These are phyloP conservation scores for Ochromonas danica DNA, from an alignment of 108 stramenopile species.

Conservation along the genomic window DNA sequence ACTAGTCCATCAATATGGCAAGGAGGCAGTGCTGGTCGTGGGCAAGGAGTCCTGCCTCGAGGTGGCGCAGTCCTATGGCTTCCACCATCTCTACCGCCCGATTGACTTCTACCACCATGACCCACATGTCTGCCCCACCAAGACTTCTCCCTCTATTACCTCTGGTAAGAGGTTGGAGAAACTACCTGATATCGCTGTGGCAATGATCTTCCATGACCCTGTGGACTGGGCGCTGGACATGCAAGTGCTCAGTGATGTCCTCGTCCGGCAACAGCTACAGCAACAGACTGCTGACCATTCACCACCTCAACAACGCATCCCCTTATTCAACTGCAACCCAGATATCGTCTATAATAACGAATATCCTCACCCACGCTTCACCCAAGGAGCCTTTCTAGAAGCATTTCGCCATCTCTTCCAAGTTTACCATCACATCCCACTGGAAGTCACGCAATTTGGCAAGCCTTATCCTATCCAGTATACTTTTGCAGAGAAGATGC, in stretches of 20 bases:
- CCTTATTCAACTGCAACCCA: slow-evolving; percentile 41
- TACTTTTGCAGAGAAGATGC: slow-evolving; percentile 36
- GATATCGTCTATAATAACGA: slow-evolving; percentile 42
- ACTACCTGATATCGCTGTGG: slow-evolving; percentile 29
- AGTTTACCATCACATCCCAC: not conserved
- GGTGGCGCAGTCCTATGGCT: slow-evolving; percentile 43
- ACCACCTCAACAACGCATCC: slow-evolving; percentile 27
- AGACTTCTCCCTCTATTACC: not conserved
- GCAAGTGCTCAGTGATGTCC: slow-evolving; percentile 36
- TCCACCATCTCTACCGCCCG: slow-evolving; percentile 6
- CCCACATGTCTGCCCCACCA: slow-evolving; percentile 31
- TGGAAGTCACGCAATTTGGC: slow-evolving; percentile 25
- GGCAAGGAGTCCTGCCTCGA: slow-evolving; percentile 29
- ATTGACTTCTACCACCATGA: slow-evolving; percentile 22
- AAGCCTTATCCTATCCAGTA: slow-evolving; percentile 39
- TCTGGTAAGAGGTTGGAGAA: not conserved
- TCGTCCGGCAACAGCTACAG: slow-evolving; percentile 28
- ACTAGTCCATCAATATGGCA: not conserved
- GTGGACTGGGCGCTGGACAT: slow-evolving; percentile 43
- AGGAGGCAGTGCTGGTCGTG: slow-evolving; percentile 34
- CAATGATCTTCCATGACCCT: slow-evolving; percentile 43
- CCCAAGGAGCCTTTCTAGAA: slow-evolving; percentile 43
- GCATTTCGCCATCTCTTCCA: slow-evolving; percentile 29
- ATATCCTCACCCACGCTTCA: slow-evolving; percentile 41
- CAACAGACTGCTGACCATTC: slow-evolving; percentile 4